phyloP scores from a whole-genome alignment of 805 yeast species.

The Blastobotrys peoriensis region DNA sequence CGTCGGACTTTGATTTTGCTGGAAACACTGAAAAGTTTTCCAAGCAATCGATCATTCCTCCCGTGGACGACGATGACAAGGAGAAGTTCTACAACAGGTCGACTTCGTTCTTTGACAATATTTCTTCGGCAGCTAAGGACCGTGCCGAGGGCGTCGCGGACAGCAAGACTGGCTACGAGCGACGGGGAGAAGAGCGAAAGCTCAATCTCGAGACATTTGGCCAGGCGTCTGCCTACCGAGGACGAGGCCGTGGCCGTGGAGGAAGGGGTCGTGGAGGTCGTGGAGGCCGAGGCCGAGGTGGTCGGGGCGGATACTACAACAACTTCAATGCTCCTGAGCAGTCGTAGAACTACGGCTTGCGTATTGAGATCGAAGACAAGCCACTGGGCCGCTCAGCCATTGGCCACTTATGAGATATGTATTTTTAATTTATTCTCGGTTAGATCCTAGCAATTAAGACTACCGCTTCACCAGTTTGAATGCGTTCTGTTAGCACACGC shows the following conservation, averaged over 20 bases:
- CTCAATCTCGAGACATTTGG: slow-evolving; percentile 84
- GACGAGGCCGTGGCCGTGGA: slow-evolving; percentile 47
- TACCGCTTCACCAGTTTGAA: too few species aligned
- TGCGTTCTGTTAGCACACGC: too few species aligned
- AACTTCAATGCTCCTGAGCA: background rate
- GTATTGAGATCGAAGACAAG: too few species aligned
- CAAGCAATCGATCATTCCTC: slow-evolving; percentile 34
- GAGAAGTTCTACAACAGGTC: slow-evolving; percentile 57
- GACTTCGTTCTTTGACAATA: slow-evolving; percentile 82
- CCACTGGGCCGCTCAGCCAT: too few species aligned
- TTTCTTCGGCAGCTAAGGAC: slow-evolving; percentile 54
- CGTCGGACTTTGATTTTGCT: slow-evolving; percentile 68
- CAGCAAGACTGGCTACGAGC: slow-evolving; percentile 31
- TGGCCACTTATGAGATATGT: background rate
- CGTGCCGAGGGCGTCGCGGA: slow-evolving; percentile 36
- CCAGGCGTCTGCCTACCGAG: slow-evolving; percentile 47
- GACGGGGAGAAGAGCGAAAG: slow-evolving; percentile 66
- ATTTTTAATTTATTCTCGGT: slow-evolving; percentile 1
- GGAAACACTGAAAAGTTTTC: slow-evolving; percentile 64
- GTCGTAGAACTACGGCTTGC: background rate
- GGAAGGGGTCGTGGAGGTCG: slow-evolving; percentile 46
- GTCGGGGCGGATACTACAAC: slow-evolving; percentile 25
- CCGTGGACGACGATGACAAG: slow-evolving; percentile 17
- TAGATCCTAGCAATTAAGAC: too few species aligned
- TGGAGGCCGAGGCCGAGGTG: slow-evolving; percentile 31